These are phyloP conservation scores for Catunica adiposa DNA, from an alignment of 2,329 filamentous ascomycete species.

Conservation along the genomic window DNA sequence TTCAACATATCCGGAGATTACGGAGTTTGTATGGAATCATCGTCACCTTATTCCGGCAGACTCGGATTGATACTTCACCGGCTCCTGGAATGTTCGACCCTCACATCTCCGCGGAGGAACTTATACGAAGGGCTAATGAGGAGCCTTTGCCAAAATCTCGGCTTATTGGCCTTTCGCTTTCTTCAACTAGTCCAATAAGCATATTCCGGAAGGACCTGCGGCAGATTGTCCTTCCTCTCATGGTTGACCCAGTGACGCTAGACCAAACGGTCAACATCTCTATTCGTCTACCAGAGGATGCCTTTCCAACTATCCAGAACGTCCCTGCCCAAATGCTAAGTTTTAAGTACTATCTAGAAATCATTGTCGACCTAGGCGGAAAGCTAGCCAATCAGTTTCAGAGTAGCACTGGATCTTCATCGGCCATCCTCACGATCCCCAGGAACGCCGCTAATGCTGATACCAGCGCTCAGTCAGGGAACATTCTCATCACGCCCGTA, in stretches of 20 bases:
- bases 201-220: constrained; percentile 91
- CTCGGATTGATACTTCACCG: constrained; percentile 66
- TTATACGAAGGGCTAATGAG: constrained; percentile 55
- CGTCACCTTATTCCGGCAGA: constrained; percentile 79
- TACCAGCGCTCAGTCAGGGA: constrained; percentile 32
- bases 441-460: constrained; percentile 21
- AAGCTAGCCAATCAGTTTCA: constrained; percentile 61
- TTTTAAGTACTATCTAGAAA: constrained; percentile 87
- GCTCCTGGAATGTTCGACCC: constrained; percentile 32
- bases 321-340: constrained; percentile 89
- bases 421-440: constrained; percentile 25
- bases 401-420: constrained; percentile 36
- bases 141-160: constrained; percentile 77
- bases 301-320: constrained; percentile 77
- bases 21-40: constrained; percentile 88
- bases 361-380: constrained; percentile 81
- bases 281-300: constrained; percentile 74
- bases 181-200: constrained; percentile 71
- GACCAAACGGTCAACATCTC: constrained; percentile 67
- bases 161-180: constrained; percentile 69
- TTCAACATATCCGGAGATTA: constrained; percentile 77
- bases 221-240: constrained; percentile 73
- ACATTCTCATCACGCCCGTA: constrained; percentile 46
- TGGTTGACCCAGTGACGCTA: constrained; percentile 67
- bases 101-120: constrained; percentile 42